Evolutionary conservation across 2,329 filamentous ascomycete species (phyloP), one percentile per base, ranked within the genome.

Genomic region (Fusarium hostae): DNA sequence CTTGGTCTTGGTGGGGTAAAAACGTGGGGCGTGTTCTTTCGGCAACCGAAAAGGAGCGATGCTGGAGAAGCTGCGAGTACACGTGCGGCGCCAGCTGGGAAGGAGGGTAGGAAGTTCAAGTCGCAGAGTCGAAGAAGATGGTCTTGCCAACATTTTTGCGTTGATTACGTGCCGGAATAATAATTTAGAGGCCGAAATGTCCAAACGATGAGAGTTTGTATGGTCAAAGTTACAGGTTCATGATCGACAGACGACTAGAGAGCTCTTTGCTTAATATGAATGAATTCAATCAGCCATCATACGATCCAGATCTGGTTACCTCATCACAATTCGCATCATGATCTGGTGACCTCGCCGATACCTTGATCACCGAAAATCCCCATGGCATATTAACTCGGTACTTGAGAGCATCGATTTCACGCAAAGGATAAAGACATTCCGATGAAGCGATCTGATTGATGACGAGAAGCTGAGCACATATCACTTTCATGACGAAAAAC

Each of bases 1-100:
- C 62, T 65, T 72, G 58, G 67, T 47, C 63, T 67, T 73, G 54
- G 75, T 75, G 75, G 71, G 71, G 74, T 66, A 67, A 32, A 63
- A 45, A 57, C 68, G 68, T 72, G 76, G 74, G 75, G 74, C 70
- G 41, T 59, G 56, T 24, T 37, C 48, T 48, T 48, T 75, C 74
- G 74, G 74, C 70, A 63, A 45, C 74, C 74, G 72, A 76, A 55
- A 57, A 52, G 70, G 56, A 72, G 68, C 71, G 64, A 68, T 37
- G 63, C 66, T 59, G 60, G 75, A 75, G 66, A 75, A 54, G 70
- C 60, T 65, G 57, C 70, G 73, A 59, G 66, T 72, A 74, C 73
- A 77, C 68, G 68, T 76, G 75, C 71, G 59, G 72, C 71, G 55
- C 28, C 51, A 58, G 62, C 58, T 50, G 48, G 56, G 63, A 54